These are phyloP conservation scores for Eimeria necatrix DNA, from an alignment of 169 alveolate genomes.

Conservation along the genomic window DNA sequence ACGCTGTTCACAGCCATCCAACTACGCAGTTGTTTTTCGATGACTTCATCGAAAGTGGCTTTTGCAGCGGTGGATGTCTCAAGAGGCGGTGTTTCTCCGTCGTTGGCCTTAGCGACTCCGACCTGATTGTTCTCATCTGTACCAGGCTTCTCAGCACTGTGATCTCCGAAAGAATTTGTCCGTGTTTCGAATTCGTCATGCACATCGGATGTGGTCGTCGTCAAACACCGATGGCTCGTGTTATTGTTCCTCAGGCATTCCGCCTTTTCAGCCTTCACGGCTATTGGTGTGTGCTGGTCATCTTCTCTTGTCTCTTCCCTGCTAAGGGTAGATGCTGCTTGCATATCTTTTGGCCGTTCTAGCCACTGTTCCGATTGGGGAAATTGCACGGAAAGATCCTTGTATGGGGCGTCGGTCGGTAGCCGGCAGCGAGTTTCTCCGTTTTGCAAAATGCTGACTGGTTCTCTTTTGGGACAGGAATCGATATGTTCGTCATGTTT, in stretches of 20 bases:
- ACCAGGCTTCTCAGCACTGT: background rate
- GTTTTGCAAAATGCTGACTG: background rate
- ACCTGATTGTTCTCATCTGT: background rate
- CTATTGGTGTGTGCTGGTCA: background rate
- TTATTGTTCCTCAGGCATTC: background rate
- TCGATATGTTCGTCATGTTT: background rate
- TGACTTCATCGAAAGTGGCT: background rate
- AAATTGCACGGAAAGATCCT: background rate
- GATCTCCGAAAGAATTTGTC: background rate
- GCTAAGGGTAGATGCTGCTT: background rate
- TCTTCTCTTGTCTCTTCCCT: too few species aligned
- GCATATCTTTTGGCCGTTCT: background rate
- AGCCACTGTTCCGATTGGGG: background rate
- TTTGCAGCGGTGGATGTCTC: background rate
- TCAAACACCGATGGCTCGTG: background rate
- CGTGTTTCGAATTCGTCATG: background rate
- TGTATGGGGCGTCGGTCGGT: background rate
- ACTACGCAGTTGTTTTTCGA: background rate
- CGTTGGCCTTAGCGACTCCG: background rate
- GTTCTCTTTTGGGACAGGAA: background rate
- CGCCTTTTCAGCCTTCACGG: background rate
- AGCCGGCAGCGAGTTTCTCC: background rate
- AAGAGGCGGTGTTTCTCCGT: background rate
- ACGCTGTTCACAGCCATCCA: conserved; percentile 2
- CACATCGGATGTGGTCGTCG: conserved; percentile 16